Base-by-base conservation (phyloP, 2,329 filamentous ascomycete genomes). In the Colletotrichum higginsianum region DNA sequence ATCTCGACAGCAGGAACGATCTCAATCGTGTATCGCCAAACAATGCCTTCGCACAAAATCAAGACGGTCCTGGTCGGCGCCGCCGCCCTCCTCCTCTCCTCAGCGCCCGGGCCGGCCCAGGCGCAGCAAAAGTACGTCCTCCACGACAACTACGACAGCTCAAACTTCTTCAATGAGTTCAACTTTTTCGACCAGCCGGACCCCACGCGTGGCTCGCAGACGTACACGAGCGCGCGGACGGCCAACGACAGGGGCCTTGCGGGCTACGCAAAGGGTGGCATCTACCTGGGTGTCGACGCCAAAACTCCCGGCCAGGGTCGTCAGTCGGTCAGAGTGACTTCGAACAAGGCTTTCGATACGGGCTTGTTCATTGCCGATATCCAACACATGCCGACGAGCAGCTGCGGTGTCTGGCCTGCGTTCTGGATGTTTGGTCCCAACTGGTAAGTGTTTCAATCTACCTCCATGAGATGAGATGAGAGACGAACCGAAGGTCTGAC, bases 341-440 rank as follows among this genome's bases (percentile, higher is more conserved):
- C 92, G 77, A 90, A 88, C 73, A 88, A 90, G 75, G 81, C 86
- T 21, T 96, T 92, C 82, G 91, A 86, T 50, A 86, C 89, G 74
- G 93, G 92, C 15, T 87, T 96, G 65, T 89, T 95, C 79, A 85
- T 95, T 55, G 85, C 92, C 66, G 93, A 96, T 78, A 88, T 95
- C 69, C 86, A 84, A 12, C 93, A 95, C 80, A 94, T 95, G 90
- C 93, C 93, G n/a, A 87, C 86, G 23, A 89, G 89, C 52, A 83
- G 86, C 72, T 95, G 93, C 77, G 93, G 93, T 44, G 87, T 90
- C 16, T 96, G 93, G 93, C 93, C 93, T 1, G 93, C 93, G 16
- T 92, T 92, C 80, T 93, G 88, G 88, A 86, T 84, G 62, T 86
- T 94, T 44, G 93, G 92, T 18, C 84, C 86, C n/a, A 81, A 87